Evolutionary conservation across 2,329 filamentous ascomycete genomes (phyloP).

Genomic region (Colletotrichum sp.): DNA sequence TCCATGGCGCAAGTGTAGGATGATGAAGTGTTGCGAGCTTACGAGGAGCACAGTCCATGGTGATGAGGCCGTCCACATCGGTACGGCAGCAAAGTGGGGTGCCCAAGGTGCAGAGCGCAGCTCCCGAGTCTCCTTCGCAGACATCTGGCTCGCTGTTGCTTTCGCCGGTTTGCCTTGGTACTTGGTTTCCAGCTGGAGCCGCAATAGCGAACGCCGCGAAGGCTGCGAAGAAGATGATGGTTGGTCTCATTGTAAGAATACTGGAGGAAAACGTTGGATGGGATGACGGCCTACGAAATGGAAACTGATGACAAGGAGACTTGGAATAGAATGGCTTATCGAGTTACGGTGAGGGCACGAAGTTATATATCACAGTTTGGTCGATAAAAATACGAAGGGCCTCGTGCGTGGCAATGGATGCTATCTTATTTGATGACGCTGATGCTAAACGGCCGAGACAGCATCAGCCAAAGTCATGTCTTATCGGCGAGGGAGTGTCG

Average conservation of each 20-base stretch:
- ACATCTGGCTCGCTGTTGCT: not conserved
- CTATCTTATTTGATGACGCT: no score
- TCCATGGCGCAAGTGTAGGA: no score
- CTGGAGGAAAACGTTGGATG: not conserved
- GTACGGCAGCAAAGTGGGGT: not conserved
- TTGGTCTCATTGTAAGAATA: not conserved
- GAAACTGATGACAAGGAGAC: not conserved
- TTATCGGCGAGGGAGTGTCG: not conserved
- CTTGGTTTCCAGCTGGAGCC: not conserved
- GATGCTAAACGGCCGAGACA: not conserved
- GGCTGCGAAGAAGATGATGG: not conserved
- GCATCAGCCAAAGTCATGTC: not conserved
- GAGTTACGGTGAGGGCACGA: not conserved
- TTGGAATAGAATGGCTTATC: not conserved
- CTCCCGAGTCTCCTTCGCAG: not conserved
- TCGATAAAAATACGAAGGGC: not conserved
- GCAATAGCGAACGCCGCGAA: not conserved
- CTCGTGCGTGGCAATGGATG: not conserved
- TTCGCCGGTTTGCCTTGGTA: not conserved
- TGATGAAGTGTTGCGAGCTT: not conserved
- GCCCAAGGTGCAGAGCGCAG: not conserved
- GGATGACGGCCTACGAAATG: not conserved
- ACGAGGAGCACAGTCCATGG: not conserved
- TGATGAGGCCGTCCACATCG: not conserved
- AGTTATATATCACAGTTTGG: not conserved